Evolutionary conservation across 2,329 filamentous ascomycete genomes (phyloP).

Genomic region (Sporothrix globosa): DNA sequence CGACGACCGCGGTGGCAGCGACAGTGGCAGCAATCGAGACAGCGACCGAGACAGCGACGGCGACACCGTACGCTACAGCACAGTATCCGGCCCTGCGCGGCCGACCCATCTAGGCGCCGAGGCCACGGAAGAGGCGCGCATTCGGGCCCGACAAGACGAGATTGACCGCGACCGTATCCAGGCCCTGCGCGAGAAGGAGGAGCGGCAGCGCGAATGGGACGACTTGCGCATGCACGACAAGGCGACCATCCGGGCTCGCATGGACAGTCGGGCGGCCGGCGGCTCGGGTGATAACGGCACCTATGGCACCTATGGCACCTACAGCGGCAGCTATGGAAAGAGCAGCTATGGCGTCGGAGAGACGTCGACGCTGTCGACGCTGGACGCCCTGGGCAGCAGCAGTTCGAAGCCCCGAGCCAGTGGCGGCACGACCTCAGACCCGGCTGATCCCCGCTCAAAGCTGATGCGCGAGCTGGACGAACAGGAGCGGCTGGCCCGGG

Average conservation of each 20-base stretch:
- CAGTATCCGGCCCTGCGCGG: background rate
- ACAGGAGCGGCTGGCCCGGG: constrained; percentile 30
- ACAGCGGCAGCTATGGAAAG: background rate
- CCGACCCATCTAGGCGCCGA: background rate
- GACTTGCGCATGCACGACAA: constrained; percentile 31
- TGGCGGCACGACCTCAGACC: background rate
- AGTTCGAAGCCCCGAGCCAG: background rate
- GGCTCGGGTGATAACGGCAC: background rate
- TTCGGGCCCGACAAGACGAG: constrained; percentile 19
- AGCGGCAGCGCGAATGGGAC: constrained; percentile 33
- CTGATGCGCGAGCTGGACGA: constrained; percentile 31
- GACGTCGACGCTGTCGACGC: background rate
- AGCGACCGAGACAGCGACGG: constrained; percentile 13
- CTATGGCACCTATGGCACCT: background rate
- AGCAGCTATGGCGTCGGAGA: background rate
- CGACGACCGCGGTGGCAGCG: background rate
- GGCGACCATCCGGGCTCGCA: constrained; percentile 16
- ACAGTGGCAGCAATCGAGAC: constrained; percentile 1
- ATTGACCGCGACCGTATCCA: constrained; percentile 25
- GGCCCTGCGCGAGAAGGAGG: background rate
- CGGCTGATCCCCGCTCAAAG: background rate
- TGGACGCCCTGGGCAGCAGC: background rate
- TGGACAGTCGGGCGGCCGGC: background rate
- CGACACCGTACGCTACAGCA: constrained; percentile 5
- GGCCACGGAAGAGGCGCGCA: constrained; percentile 18